A percentile compares a stretch with the other conserved stretches of the same genome.
Conservation (phyloP, 192 early-diverging fungal species). For the Thoreauomyces humboldtii region DNA sequence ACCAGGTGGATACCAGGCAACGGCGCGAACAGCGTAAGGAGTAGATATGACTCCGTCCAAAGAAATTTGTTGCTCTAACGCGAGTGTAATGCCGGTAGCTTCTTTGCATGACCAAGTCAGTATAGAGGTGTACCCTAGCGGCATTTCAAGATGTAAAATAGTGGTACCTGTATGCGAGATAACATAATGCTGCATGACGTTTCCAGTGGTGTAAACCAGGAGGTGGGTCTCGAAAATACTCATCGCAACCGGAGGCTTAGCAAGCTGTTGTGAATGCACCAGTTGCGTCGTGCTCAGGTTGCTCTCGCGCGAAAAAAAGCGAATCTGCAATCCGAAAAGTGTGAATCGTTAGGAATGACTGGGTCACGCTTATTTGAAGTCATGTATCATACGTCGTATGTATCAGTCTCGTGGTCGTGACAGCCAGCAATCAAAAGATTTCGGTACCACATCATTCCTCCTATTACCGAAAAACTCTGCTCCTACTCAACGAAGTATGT, state of each 20-base stretch:
- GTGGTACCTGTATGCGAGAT: slow-evolving; percentile 29
- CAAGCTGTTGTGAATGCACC: slow-evolving; percentile 53
- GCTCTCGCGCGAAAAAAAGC: slow-evolving; percentile 68
- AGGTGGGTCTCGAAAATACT: slow-evolving; percentile 53
- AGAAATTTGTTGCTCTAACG: slow-evolving; percentile 51
- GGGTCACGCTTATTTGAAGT: too few relatives aligned
- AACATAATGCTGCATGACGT: slow-evolving; percentile 55
- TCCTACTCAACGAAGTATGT: too few relatives aligned
- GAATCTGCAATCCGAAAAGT: slow-evolving; percentile 47
- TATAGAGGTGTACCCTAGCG: too few relatives aligned
- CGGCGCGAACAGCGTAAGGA: slow-evolving; percentile 45
- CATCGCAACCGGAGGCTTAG: slow-evolving; percentile 49
- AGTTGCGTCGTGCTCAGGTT: slow-evolving; percentile 68
- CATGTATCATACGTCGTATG: slow-evolving; percentile 36
- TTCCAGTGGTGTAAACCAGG: slow-evolving; percentile 58
- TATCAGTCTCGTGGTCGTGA: slow-evolving; percentile 39
- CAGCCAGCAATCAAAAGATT: slow-evolving; percentile 68
- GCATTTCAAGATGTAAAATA: too few relatives aligned
- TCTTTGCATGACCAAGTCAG: too few relatives aligned
- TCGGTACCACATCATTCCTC: slow-evolving; percentile 73
- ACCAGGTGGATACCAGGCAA: slow-evolving; percentile 45
- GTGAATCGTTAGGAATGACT: background rate
- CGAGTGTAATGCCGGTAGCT: too few relatives aligned
- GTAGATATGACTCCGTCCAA: slow-evolving; percentile 50
- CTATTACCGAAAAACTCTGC: slow-evolving; percentile 64